Base-by-base conservation (phyloP, 345 rosid species). In the Dovyalis caffra region DNA sequence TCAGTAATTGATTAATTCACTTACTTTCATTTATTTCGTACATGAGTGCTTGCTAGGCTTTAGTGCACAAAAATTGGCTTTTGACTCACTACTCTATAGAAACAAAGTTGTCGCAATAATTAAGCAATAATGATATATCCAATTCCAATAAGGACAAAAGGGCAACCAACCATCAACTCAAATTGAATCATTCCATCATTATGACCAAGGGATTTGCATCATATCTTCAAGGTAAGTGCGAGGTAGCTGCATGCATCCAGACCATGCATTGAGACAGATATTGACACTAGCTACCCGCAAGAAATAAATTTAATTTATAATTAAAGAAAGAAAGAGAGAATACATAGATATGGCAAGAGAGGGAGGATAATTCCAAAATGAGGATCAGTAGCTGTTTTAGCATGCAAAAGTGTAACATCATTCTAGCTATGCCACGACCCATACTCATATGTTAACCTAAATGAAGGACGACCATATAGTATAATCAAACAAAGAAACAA, bases 161-260 rank as follows among this genome's bases (percentile, higher is more conserved):
- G 33, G 63, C 33, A 5, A n/a, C 33, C 31, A 4, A 0, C 70
- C n/a, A n/a, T 34, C 57, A 38, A 23, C 3, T 49, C 70, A 62
- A 82, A 75, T 29, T 35, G 63, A 82, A 86, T 84, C 78, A 86
- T 81, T 83, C 74, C 73, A 67, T 75, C 79, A 79, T 77, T 67
- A 83, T 87, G 84, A 80, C 77, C 68, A 47, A 34, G 62, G 72
- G 68, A 33, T 34, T 37, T 18, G 51, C 37, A 37, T 11, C 67
- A 63, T 63, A 69, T 34, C 64, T 66, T 77, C n/a, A 33, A 58
- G 25, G 67, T 14, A 32, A 51, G 47, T 69, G 66, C 5, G 66
- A n/a, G 49, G 38, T 29, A 29, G 28, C 61, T 53, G 29, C 23
- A 43, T 66, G 56, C 43, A n/a, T 31, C 34, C 11, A 26, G 16